phyloP scores from a whole-genome alignment of 1,284 basidiomycete genomes.

The Meripilus lineatus region DNA sequence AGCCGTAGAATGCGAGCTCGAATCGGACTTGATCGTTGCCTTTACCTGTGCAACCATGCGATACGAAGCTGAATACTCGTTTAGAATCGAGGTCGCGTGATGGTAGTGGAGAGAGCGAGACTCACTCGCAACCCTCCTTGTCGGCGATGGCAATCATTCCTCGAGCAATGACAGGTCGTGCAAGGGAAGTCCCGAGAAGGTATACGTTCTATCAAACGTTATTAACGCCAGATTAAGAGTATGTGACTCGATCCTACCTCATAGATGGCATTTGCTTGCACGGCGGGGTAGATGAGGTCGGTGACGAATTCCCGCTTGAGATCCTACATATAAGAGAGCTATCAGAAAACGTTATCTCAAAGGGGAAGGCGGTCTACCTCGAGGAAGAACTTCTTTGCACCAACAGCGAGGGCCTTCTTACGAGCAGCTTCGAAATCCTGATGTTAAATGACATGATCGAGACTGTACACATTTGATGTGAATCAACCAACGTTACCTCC shows the following conservation, averaged over 20 bases:
- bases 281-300: constrained; percentile 95
- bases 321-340: constrained; percentile 51
- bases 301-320: constrained; percentile 94
- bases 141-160: constrained; percentile 97
- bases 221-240: not conserved
- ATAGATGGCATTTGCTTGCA: constrained; percentile 99
- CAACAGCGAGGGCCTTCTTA: constrained; percentile 88
- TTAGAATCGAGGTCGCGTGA: not conserved
- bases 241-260: constrained; percentile 55
- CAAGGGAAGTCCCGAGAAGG: constrained; percentile 96
- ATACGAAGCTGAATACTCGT: constrained; percentile 67
- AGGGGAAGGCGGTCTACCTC: constrained; percentile 44
- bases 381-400: constrained; percentile 94
- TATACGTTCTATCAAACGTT: constrained; percentile 74
- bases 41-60: constrained; percentile 99
- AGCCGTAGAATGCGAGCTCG: constrained; percentile 98
- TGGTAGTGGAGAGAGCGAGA: constrained; percentile 9
- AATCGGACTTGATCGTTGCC: constrained; percentile 99
- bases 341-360: not conserved
- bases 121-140: constrained; percentile 88
- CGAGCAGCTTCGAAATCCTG: constrained; percentile 95
- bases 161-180: constrained; percentile 97
- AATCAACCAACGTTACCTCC: constrained; percentile 52
- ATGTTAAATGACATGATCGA: not conserved
- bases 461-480: not conserved